phyloP scores from a whole-genome alignment of 176 grass and related monocot species.

The Oryza meridionalis region DNA sequence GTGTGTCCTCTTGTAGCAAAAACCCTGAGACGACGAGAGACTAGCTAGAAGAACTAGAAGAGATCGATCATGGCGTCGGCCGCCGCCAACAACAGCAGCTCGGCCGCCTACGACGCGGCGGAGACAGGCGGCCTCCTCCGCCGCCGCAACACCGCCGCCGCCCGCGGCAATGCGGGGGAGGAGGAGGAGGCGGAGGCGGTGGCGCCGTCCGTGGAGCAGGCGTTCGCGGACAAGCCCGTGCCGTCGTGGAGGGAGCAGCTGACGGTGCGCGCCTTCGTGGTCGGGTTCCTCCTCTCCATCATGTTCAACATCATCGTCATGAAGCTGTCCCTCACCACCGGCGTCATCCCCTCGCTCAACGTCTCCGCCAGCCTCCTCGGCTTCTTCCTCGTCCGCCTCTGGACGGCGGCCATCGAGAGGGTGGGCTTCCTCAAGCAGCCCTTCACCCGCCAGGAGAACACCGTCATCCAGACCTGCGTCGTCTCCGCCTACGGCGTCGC shows the following conservation, averaged over 20 bases:
- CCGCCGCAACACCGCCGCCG: slow-evolving; percentile 31
- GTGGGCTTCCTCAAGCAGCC: slow-evolving; percentile 42
- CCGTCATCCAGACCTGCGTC: slow-evolving; percentile 79
- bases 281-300: slow-evolving; percentile 54
- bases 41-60: too few relatives aligned
- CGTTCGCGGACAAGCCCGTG: slow-evolving; percentile 52
- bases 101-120: slow-evolving; percentile 3
- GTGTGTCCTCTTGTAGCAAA: not conserved
- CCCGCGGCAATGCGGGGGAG: not conserved
- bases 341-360: slow-evolving; percentile 88
- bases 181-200: not conserved
- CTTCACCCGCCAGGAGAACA: slow-evolving; percentile 85
- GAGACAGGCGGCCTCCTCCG: slow-evolving; percentile 41
- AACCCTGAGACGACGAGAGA: too few relatives aligned
- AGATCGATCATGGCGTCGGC: not conserved
- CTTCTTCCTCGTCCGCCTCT: slow-evolving; percentile 64
- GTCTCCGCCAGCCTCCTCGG: slow-evolving; percentile 68
- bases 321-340: slow-evolving; percentile 87
- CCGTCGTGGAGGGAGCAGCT: slow-evolving; percentile 73
- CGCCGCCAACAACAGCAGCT: too few relatives aligned
- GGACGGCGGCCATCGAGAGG: slow-evolving; percentile 55
- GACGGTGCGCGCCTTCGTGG: slow-evolving; percentile 68
- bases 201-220: slow-evolving; percentile 51
- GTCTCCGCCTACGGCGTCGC: slow-evolving; percentile 64
- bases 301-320: slow-evolving; percentile 76